Evolutionary conservation across 768 basidiomycete genomes (phyloP), one percentile per base, ranked within the genome.

Genomic region (Tylopilus rubrobrunneus): DNA sequence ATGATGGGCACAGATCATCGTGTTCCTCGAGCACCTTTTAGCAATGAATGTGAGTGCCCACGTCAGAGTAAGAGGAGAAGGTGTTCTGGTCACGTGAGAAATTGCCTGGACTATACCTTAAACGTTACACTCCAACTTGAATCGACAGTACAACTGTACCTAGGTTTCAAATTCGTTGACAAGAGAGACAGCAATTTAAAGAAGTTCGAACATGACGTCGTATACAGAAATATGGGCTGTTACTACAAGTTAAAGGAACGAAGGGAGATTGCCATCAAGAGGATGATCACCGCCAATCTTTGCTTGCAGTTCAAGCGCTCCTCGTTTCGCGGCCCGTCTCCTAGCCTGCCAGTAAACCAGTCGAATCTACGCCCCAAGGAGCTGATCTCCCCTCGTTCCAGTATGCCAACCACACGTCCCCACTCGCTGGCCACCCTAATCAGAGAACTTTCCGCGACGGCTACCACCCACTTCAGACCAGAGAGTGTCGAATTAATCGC

Each of bases 361-460:
- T 83, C 82, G 47, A 85, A 84, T 7, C 82, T 63, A 27, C 53
- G 58, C 0, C 76, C 74, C 19, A 83, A 46, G 1, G 60, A 55
- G 2, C 11, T 6, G 7, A 68, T 67, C 57, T 84, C 81, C 1
- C 73, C 56, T n/a, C 79, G 64, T 45, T 72, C 70, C 9, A 83
- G 19, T 15, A 78, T 56, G 2, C 82, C 81, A 2, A 74, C 66
- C 0, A 73, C 34, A 8, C 81, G 72, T 0, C 81, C 83, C 43
- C 70, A 63, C 52, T 84, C 82, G 37, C 75, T 79, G 21, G 70
- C 71, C 66, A 84, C 71, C 25, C 82, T 71, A 42, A 85, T 75
- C 9, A 81, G 40, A 0, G 79, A 62, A 49, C 82, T 79, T 58
- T 84, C 82, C 0, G 73, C 37, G 1, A 80, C 69, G 0, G 82